Evolutionary conservation across 2,329 filamentous ascomycete genomes (phyloP).

Genomic region (Paecilomyces formosus): DNA sequence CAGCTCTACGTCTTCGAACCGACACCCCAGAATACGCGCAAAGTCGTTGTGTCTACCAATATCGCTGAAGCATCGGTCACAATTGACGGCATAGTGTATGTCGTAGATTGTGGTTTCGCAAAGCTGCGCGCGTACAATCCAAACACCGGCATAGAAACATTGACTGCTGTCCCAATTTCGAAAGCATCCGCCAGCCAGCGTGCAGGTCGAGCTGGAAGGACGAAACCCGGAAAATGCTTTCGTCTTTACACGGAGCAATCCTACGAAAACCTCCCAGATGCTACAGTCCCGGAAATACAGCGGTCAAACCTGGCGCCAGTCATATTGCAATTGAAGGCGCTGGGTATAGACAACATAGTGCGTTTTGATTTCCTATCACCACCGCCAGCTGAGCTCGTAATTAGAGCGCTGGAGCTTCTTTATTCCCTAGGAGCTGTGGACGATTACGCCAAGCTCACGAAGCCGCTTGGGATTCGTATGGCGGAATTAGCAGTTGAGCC

Average conservation of each 20-base stretch:
- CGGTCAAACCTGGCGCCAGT: slow-evolving; percentile 83
- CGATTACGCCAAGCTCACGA: slow-evolving; percentile 81
- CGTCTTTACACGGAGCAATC: slow-evolving; percentile 77
- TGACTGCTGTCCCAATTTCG: slow-evolving; percentile 75
- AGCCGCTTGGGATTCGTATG: slow-evolving; percentile 81
- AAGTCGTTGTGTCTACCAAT: slow-evolving; percentile 90
- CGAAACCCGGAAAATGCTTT: slow-evolving; percentile 87
- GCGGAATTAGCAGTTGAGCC: slow-evolving; percentile 88
- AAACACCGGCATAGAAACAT: slow-evolving; percentile 73
- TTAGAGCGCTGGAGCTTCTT: slow-evolving; percentile 78
- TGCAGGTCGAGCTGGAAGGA: slow-evolving; percentile 82
- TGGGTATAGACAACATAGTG: slow-evolving; percentile 90
- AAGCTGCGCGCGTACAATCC: slow-evolving; percentile 85
- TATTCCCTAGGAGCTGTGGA: slow-evolving; percentile 83
- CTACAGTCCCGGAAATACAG: slow-evolving; percentile 83
- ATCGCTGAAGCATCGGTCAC: slow-evolving; percentile 96
- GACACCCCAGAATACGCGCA: slow-evolving; percentile 71
- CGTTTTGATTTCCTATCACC: slow-evolving; percentile 84
- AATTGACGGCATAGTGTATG: slow-evolving; percentile 84
- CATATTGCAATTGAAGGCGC: slow-evolving; percentile 83
- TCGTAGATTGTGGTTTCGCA: slow-evolving; percentile 84
- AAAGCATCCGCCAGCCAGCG: slow-evolving; percentile 90
- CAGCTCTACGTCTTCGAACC: slow-evolving; percentile 94
- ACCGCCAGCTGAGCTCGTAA: slow-evolving; percentile 76
- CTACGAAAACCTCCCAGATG: slow-evolving; percentile 59